Base-by-base conservation (phyloP, 2,329 filamentous ascomycete species). In the Xylariaceae sp. region DNA sequence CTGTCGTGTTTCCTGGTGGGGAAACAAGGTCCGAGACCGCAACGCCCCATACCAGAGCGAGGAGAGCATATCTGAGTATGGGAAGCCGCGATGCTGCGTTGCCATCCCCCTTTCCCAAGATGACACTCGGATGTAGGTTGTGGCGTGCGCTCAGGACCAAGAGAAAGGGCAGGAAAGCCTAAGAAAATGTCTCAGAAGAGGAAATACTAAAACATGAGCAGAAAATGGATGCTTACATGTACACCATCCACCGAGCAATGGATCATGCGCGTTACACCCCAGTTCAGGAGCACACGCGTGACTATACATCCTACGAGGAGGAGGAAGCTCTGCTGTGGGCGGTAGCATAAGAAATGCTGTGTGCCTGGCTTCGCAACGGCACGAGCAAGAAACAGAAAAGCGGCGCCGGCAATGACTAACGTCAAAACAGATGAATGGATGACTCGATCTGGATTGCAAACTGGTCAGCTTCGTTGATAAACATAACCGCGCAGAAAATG, bases 231-330 rank as follows among this genome's bases (percentile, higher is more conserved):
- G 11, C 56, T 19, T 45, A 64, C 61, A 48, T 61, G 52, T 27
- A 62, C 43, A 11, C 60, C 61, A 26, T 58, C 53, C 48, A 50
- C 60, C 27, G 59, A 62, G 44, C 51, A 62, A 42, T 57, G 59
- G 6, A 61, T 55, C 2, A 55, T 59, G 7, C 59, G 53, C 14
- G 56, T 55, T 4, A 52, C 48, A 19, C 51, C 49, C 60, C 60
- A 63, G 35, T 56, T 55, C 6, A 61, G 39, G 11, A 61, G 19
- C 2, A 52, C 55, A 4, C 59, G 54, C 9, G 38, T 29, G 13
- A 59, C 43, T 2, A 60, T 35, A 34, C 44, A 47, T 34, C 45
- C 43, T 8, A 55, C 47, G 5, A 60, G 41, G 6, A 42, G 32
- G n/a, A 45, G 51, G 13, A 48, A 44, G 3, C 45, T 29, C 8